Base-by-base conservation (phyloP, 2,329 filamentous ascomycete species). In the Pleurostoma richardsiae region DNA sequence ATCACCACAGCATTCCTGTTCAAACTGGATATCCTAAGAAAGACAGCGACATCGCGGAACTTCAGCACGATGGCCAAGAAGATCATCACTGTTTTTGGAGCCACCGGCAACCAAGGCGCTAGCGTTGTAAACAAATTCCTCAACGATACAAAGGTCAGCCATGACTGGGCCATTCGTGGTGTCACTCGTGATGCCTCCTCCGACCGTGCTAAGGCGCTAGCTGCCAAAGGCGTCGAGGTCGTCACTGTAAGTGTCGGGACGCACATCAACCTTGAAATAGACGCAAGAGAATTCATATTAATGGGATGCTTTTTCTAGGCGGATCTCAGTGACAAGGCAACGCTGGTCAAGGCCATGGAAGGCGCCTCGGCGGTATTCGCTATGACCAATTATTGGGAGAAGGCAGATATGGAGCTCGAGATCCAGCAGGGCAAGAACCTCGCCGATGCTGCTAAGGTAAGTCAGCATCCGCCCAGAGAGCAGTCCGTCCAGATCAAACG, bases 101-200 rank as follows among this genome's bases (percentile, higher is more conserved):
- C 79, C 40, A 83, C 79, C n/a, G 79, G 80, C 49, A 73, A 76
- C 49, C 81, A 85, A 63, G 82, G 82, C 42, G 74, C 76, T 51
- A 77, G 76, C 6, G 69, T 83, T 41, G 72, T 79, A 43, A 29
- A 63, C 68, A 55, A 60, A 3, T 67, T 68, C 51, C 53, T 67
- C 39, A 55, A 54, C 38, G 63, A 68, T 41, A 46, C 73, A 0
- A 62, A 70, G 42, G 63, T 77, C 2, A 67, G 65, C 11, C 62
- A 68, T 40, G 59, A 70, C 39, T 82, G 72, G 66, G 58, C 64
- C 4, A 64, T 85, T 38, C 76, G 80, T 30, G 81, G 69, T 41
- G 67, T 84, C 26, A 80, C 80, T 3, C 75, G 81, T 41, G 66
- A 79, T 48, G 50, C 63, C 3, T 58, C 60, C 10, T 72, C 69